Percentiles rank a stretch among this genome's conserved stretches.
Evolutionary conservation across 495 filamentous ascomycete species (phyloP).

Genomic region (Xylaria flabelliformis): DNA sequence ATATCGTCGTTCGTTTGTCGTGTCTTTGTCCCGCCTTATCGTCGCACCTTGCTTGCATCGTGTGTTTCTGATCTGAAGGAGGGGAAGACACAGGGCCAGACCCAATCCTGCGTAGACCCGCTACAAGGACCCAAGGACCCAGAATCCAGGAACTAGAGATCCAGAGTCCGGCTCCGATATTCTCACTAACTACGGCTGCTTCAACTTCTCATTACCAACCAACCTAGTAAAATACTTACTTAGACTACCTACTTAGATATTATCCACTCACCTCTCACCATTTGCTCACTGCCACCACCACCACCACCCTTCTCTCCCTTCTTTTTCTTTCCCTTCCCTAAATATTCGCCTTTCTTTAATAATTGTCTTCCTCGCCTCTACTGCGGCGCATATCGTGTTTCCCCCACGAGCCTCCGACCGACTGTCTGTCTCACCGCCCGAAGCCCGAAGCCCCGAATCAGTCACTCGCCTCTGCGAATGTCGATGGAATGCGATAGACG

Average conservation of each 20-base stretch:
- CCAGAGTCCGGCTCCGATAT: constrained; percentile 13
- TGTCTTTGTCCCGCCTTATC: not conserved
- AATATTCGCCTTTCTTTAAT: not conserved
- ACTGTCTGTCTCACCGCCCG: constrained; percentile 10
- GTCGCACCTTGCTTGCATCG: not conserved
- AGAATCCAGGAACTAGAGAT: not conserved
- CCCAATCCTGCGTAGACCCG: constrained; percentile 17
- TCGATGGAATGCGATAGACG: constrained; percentile 57
- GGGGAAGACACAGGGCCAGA: not conserved
- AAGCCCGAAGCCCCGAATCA: constrained; percentile 18
- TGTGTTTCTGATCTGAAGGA: constrained; percentile 2
- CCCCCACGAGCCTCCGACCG: constrained; percentile 6
- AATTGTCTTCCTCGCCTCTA: not conserved
- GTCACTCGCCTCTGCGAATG: constrained; percentile 31
- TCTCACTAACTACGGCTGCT: not conserved
- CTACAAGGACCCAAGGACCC: not conserved
- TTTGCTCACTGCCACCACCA: not conserved
- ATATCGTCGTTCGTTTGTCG: not conserved
- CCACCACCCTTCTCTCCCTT: not conserved
- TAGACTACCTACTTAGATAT: constrained; percentile 3
- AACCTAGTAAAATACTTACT: constrained; percentile 8
- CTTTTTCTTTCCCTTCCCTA: constrained; percentile 12
- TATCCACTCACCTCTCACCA: constrained; percentile 1
- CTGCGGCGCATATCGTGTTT: constrained; percentile 19
- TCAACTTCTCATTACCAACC: not conserved